Evolutionary conservation across 805 yeast genomes (phyloP), one percentile per base, ranked within the genome.

Genomic region (Kazachstania kunashirensis): DNA sequence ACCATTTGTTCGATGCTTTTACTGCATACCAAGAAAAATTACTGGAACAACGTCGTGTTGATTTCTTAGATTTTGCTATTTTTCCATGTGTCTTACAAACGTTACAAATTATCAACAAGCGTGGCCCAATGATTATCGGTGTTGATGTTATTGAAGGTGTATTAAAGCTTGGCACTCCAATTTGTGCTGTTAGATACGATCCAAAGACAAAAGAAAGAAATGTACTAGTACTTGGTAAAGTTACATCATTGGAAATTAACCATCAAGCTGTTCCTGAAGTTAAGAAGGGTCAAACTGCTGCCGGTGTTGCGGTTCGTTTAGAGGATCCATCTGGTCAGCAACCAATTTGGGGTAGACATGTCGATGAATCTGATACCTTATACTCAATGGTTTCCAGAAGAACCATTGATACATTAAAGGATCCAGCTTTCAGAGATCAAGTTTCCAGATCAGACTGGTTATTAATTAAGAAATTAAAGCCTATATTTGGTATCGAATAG

Each of bases 51-150:
- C 84, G 94, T 65, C 82, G 96, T 65, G 77, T 79, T 59, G 95
- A 84, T 48, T 83, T 81, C 65, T 68, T 79, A 65, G 89, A 79
- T 51, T 82, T 73, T 52, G 98, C 97, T 32, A 82, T 83, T 34
- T 88, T 77, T 78, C 99, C 99, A 50, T 82, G 94, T 70, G 96
- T 89, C 24, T 66, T 92, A 66, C 84, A 84, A 65, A 92, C 96
- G 13, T 63, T 92, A 48, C 97, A 92, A 68, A 84, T 92, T 57
- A 92, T 92, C 62, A 92, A 92, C 78, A 89, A 89, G 69, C 84
- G 98, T 66, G 85, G 88, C 62, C 99, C 99, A 44, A 92, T 92
- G 97, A 88, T 92, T 57, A 84, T 92, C 56, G 99, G 99, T 77
- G 97, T 92, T 41, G 99, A 92, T 59, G 95, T 92, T 42, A 62